Base-by-base conservation (phyloP, 768 basidiomycete species). In the Tylopilus felleus region DNA sequence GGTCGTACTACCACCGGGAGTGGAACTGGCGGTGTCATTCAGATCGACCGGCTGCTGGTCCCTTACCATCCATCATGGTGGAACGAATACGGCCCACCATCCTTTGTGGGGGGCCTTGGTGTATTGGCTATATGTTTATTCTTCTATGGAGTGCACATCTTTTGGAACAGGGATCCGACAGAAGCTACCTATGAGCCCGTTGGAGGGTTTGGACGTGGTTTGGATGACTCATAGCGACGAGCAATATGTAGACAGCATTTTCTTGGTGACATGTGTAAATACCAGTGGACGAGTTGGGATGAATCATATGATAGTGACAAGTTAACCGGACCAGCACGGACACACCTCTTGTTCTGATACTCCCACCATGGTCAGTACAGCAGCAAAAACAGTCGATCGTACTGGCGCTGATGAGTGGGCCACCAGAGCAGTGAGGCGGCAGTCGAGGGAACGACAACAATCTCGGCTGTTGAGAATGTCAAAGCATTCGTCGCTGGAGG, bases 401-500 rank as follows among this genome's bases (percentile, higher is more conserved):
- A 41, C 39, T 4, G 2, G 33, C 38, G 21, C 49, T 66, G 36
- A 70, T 25, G 41, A 46, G 38, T 49, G 8, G 35, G 19, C 39
- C 9, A 8, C 27, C 50, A 70, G 70, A 70, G 60, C 47, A 66
- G 48, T 16, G 68, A 71, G 25, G 51, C 58, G 49, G 49, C 53
- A 35, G 47, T 46, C 33, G 58, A 67, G 56, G 59, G 60, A 42
- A 53, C 52, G 21, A 22, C 51, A n/a, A 70, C 52, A 47, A 69
- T 28, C 22, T 62, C 73, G n/a, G 67, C 68, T 33, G 59, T 60
- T 5, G 76, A 74, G 57, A 75, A 76, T 27, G 61, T 80, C 59
- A 98, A 97, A 73, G 84, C 93, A 4, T 98, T 99, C 74, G 77
- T 96, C 50, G 84, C 93, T 29, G 97, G 97, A 60, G 97, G 97